A percentile compares a stretch with the other conserved stretches of the same genome.
phyloP scores from a whole-genome alignment of 2,329 filamentous ascomycete genomes.

The Aspergillus versicolor region DNA sequence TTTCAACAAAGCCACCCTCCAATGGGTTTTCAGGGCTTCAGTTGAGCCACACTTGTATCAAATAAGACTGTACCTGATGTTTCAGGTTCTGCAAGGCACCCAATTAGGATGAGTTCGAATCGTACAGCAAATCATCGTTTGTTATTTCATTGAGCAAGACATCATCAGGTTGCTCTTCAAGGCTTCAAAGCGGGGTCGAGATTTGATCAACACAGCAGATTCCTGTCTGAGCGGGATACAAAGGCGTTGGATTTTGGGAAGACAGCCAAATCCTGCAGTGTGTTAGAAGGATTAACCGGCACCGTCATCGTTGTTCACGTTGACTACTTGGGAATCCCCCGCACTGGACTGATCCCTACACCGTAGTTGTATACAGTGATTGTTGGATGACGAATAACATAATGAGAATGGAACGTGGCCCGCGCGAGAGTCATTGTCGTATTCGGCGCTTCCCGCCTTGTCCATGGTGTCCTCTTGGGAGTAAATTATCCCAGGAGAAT shows the following conservation, averaged over 20 bases:
- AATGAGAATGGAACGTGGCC: conserved; percentile 1
- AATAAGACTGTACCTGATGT: conserved; percentile 5
- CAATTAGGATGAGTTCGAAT: background rate
- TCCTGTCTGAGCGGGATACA: background rate
- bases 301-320: background rate
- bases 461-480: background rate
- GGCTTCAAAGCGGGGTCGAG: background rate
- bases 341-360: background rate
- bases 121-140: background rate
- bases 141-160: background rate
- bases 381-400: too few relatives aligned
- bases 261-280: too few relatives aligned
- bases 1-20: background rate
- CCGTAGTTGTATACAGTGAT: background rate
- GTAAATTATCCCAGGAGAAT: background rate
- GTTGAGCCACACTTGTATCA: background rate
- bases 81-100: conserved; percentile 19
- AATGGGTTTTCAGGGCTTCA: background rate
- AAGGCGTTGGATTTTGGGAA: too few relatives aligned
- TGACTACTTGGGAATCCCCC: background rate
- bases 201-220: background rate
- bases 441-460: conserved; percentile 11
- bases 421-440: conserved; percentile 15
- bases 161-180: background rate
- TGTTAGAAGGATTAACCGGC: background rate